Base-by-base conservation (phyloP, 202 grass and related monocot genomes). In the Dendrocalamus latiflorus region DNA sequence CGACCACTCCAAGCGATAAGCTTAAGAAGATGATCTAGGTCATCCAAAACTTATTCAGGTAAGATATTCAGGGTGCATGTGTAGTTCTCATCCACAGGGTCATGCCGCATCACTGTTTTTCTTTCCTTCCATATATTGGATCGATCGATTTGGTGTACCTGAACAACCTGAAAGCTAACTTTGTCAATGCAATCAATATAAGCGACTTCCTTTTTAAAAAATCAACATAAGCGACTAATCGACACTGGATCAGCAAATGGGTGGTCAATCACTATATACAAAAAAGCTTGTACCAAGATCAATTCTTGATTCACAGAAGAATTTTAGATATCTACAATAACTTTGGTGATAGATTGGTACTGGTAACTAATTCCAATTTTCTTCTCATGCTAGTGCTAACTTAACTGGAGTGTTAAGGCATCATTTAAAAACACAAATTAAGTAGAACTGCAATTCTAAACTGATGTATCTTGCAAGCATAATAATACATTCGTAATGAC, bases 11-110 rank as follows among this genome's bases (percentile, higher is more conserved):
- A n/a, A n/a, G n/a, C n/a, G n/a, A n/a, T n/a, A n/a, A n/a, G n/a
- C n/a, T n/a, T n/a, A n/a, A n/a, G n/a, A n/a, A n/a, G n/a, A n/a
- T n/a, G n/a, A n/a, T n/a, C n/a, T n/a, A n/a, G n/a, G n/a, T n/a
- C n/a, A n/a, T n/a, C n/a, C n/a, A n/a, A n/a, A n/a, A n/a, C n/a
- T n/a, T n/a, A n/a, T n/a, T n/a, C 83, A 81, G 71, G 80, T 74
- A 50, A 9, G 63, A 80, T 85, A 70, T 81, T 85, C 37, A 85
- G 37, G 53, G 53, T 0, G 50, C 69, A 51, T 84, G 81, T 20
- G 37, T 6, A n/a, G 20, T 9, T 65, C 24, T 69, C 45, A 70
- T 45, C 81, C 80, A 88, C 59, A 79, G 8, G 5, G 6, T 80
- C 22, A 44, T 11, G 67, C 53, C 85, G 20, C 55, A 25, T 26